phyloP scores from a whole-genome alignment of 228 moss, liverwort and hornwort species.

The Sphagnum fallax region DNA sequence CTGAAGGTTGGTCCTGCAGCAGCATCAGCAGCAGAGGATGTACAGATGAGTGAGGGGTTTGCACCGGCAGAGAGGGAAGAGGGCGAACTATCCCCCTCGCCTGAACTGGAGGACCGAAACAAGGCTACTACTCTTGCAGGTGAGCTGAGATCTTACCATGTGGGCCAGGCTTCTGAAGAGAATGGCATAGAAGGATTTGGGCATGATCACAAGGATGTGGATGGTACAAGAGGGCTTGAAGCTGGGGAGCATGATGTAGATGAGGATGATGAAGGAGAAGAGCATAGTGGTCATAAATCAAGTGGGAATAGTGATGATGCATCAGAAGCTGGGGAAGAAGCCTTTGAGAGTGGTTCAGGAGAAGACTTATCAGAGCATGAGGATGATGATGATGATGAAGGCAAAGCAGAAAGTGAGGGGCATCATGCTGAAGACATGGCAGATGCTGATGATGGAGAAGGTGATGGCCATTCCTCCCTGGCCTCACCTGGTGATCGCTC shows the following conservation, averaged over 20 bases:
- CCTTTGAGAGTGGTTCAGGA: slow-evolving; percentile 69
- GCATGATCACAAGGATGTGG: slow-evolving; percentile 54
- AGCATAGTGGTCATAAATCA: slow-evolving; percentile 51
- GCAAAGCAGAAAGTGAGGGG: slow-evolving; percentile 78
- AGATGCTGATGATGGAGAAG: slow-evolving; percentile 57
- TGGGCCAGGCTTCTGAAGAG: slow-evolving; percentile 13
- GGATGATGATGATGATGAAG: slow-evolving; percentile 73
- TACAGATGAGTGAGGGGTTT: slow-evolving; percentile 10
- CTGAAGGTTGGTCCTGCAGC: slow-evolving; percentile 5
- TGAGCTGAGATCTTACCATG: slow-evolving; percentile 11
- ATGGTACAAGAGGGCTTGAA: slow-evolving; percentile 30
- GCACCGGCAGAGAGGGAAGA: slow-evolving; percentile 53
- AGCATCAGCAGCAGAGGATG: neutral
- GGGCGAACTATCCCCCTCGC: slow-evolving; percentile 80
- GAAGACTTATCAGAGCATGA: slow-evolving; percentile 70
- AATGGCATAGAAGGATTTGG: slow-evolving; percentile 32
- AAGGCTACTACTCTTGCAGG: slow-evolving; percentile 1
- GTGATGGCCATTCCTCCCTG: slow-evolving; percentile 66
- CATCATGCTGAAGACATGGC: slow-evolving; percentile 75
- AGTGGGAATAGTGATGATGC: slow-evolving; percentile 71
- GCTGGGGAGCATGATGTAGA: slow-evolving; percentile 33
- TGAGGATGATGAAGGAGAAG: slow-evolving; percentile 78
- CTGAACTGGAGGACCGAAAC: slow-evolving; percentile 51
- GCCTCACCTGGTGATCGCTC: slow-evolving; percentile 45
- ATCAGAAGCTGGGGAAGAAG: slow-evolving; percentile 75